Evolutionary conservation across 345 rosid genomes (phyloP).

Genomic region (Eucalyptus tenuipes): DNA sequence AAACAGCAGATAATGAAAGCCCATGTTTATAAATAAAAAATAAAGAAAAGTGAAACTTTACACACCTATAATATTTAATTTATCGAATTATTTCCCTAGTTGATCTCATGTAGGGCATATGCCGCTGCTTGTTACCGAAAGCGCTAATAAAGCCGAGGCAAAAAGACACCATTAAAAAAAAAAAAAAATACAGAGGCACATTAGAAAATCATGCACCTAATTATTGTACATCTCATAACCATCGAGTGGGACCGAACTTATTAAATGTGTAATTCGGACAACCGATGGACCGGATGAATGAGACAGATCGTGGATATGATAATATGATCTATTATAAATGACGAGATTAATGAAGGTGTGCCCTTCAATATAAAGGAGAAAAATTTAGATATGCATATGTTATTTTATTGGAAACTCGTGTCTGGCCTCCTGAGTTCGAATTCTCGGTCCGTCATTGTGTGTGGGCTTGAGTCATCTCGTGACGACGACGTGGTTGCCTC

Average conservation of each 20-base stretch:
- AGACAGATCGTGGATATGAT: accelerated
- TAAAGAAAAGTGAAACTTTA: background rate
- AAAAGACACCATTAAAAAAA: background rate
- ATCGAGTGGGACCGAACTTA: background rate
- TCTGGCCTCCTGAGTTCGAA: accelerated
- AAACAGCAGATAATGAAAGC: background rate
- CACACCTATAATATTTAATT: background rate
- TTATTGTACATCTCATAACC: background rate
- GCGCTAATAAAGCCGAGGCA: background rate
- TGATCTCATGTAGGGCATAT: background rate
- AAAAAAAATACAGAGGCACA: background rate
- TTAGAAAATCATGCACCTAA: background rate
- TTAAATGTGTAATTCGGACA: background rate
- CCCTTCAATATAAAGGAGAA: background rate
- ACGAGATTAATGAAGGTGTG: accelerated
- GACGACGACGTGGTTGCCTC: background rate
- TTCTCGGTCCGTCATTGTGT: accelerated
- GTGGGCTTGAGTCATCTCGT: background rate
- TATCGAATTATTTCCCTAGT: background rate
- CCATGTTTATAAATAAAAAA: background rate
- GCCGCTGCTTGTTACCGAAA: background rate
- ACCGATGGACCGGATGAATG: accelerated
- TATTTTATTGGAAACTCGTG: background rate
- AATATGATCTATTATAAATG: background rate
- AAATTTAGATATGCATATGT: background rate